Conservation (phyloP, 306 rosid genomes). For the Spatholobus suberectus region DNA sequence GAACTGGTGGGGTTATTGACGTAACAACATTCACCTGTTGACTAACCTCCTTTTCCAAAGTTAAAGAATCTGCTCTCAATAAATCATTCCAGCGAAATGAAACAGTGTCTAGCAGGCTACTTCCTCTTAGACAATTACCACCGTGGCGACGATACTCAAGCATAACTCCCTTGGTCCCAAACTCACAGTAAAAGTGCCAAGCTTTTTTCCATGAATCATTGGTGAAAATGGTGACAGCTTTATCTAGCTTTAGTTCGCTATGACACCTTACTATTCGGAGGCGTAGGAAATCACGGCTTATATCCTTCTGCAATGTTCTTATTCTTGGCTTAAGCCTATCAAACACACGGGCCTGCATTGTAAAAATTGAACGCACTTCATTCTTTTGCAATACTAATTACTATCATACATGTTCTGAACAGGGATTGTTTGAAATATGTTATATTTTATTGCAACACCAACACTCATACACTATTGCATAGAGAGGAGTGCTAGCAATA, state of each 20-base stretch:
- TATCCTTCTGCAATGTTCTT: slow-evolving; percentile 53
- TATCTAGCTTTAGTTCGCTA: slow-evolving; percentile 75
- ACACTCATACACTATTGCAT: slow-evolving; percentile 2
- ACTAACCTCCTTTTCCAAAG: slow-evolving; percentile 65
- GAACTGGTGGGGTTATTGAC: slow-evolving; percentile 92
- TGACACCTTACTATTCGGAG: slow-evolving; percentile 75
- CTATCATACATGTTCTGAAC: background rate
- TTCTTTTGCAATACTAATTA: slow-evolving; percentile 1
- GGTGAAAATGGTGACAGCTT: slow-evolving; percentile 56
- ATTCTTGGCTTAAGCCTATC: slow-evolving; percentile 59
- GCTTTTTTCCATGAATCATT: slow-evolving; percentile 73
- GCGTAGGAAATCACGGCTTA: slow-evolving; percentile 55
- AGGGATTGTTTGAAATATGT: slow-evolving; percentile 7
- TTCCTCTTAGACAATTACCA: slow-evolving; percentile 68
- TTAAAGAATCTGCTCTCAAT: slow-evolving; percentile 72
- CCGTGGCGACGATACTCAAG: slow-evolving; percentile 61
- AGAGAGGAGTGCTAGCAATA: too few relatives aligned
- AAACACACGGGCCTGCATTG: slow-evolving; percentile 72
- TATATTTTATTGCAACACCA: slow-evolving; percentile 10
- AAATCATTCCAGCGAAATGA: slow-evolving; percentile 81
- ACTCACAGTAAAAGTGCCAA: slow-evolving; percentile 91
- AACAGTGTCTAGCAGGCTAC: slow-evolving; percentile 50
- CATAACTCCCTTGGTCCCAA: slow-evolving; percentile 83
- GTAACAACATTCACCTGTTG: slow-evolving; percentile 56
- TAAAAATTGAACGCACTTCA: slow-evolving; percentile 34